These are phyloP conservation scores for Coccomyxa sp. DNA, from an alignment of 139 green algal genomes.

Conservation along the genomic window DNA sequence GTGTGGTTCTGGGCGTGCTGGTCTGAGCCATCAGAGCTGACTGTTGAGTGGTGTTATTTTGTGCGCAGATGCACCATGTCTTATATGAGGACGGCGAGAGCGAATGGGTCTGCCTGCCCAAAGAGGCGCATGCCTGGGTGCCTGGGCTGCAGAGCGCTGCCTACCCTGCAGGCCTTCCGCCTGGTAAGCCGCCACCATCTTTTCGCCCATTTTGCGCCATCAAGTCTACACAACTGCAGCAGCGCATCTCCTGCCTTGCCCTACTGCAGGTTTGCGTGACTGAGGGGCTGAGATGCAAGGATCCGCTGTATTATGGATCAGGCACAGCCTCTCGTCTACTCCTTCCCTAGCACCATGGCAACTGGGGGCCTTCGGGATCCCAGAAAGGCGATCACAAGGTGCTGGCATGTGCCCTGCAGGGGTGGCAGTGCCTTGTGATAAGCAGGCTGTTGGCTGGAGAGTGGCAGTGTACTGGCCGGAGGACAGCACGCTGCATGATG, in stretches of 20 bases:
- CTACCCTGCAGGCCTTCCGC: background rate
- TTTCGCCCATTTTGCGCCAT: background rate
- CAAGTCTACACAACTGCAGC: too few species aligned
- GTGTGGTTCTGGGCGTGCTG: background rate
- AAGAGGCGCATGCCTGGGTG: background rate
- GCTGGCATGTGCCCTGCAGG: too few species aligned
- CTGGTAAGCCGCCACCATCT: background rate
- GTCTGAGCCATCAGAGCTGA: background rate
- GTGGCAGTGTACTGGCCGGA: constrained; percentile 17
- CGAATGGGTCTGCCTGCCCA: constrained; percentile 12
- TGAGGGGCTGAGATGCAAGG: background rate
- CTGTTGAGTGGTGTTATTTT: background rate
- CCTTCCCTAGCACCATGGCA: background rate
- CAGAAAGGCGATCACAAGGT: too few species aligned
- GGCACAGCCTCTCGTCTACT: background rate
- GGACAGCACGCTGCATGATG: constrained; percentile 9
- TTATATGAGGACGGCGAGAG: constrained; percentile 24
- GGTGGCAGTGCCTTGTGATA: background rate
- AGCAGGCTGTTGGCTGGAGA: constrained; percentile 15
- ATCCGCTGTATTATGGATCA: background rate
- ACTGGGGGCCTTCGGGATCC: too few species aligned
- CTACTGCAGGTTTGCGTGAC: background rate
- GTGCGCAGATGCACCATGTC: constrained; percentile 9
- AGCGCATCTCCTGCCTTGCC: too few species aligned
- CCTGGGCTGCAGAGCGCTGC: too few species aligned